Percentiles rank a stretch among this genome's conserved stretches.
Conservation (phyloP, 495 filamentous ascomycete species). For the Aspergillus nidulans region DNA sequence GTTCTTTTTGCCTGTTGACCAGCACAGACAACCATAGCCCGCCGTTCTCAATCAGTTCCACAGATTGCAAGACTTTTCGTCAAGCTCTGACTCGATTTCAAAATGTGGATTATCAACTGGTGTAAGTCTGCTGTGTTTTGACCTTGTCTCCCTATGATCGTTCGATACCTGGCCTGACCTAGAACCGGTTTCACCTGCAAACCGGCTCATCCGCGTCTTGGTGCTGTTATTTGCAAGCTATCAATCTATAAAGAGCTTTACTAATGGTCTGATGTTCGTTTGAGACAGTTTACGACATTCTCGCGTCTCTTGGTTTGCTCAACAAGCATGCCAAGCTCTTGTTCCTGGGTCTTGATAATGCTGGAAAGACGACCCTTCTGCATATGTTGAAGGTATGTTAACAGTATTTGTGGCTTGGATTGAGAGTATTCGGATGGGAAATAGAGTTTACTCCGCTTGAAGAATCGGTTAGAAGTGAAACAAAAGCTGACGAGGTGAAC, state of each 20-base stretch:
- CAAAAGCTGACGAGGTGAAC: constrained; percentile 14
- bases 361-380: constrained; percentile 90
- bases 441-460: background rate
- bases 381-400: constrained; percentile 84
- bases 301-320: constrained; percentile 81
- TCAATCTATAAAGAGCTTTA: background rate
- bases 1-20: constrained; percentile 27
- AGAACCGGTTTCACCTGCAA: background rate
- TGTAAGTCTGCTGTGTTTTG: constrained; percentile 54
- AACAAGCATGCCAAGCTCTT: constrained; percentile 97
- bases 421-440: background rate
- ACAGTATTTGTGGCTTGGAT: background rate
- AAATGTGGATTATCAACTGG: constrained; percentile 97
- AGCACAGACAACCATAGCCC: background rate
- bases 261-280: constrained; percentile 6
- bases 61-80: background rate
- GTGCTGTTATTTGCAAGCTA: background rate
- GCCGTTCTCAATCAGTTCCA: background rate
- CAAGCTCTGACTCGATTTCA: constrained; percentile 26
- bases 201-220: background rate
- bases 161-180: constrained; percentile 3
- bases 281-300: constrained; percentile 79
- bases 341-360: constrained; percentile 94
- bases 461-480: background rate
- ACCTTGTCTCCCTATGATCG: background rate